A percentile compares a stretch with the other conserved stretches of the same genome.
Conservation (phyloP, 2,329 filamentous ascomycete species). For the Ophidiomyces ophidiicola region DNA sequence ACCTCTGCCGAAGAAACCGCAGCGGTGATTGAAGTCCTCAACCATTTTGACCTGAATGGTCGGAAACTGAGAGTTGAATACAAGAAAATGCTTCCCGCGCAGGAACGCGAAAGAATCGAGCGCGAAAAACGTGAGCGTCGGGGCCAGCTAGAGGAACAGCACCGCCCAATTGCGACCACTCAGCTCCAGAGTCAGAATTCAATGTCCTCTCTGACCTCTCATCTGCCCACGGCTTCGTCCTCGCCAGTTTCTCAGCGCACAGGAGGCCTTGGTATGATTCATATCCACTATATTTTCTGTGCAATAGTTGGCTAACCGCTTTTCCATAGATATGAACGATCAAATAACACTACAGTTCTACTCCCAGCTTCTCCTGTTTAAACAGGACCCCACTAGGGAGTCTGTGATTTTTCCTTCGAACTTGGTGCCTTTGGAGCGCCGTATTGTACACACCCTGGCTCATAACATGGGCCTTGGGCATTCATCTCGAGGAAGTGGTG, state of each 20-base stretch:
- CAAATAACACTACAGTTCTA: slow-evolving; percentile 78
- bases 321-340: slow-evolving; percentile 72
- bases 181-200: slow-evolving; percentile 76
- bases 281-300: slow-evolving; percentile 9
- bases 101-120: slow-evolving; percentile 90
- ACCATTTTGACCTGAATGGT: slow-evolving; percentile 89
- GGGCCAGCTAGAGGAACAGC: slow-evolving; percentile 93
- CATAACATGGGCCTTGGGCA: slow-evolving; percentile 92
- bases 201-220: slow-evolving; percentile 62
- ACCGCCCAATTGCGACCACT: slow-evolving; percentile 54
- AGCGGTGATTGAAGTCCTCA: slow-evolving; percentile 83
- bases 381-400: slow-evolving; percentile 64
- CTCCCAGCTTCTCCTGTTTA: slow-evolving; percentile 79
- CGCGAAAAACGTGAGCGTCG: slow-evolving; percentile 92
- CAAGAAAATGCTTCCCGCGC: slow-evolving; percentile 97
- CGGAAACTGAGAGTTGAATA: slow-evolving; percentile 93
- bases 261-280: slow-evolving; percentile 28
- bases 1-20: slow-evolving; percentile 90
- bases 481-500: slow-evolving; percentile 74
- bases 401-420: slow-evolving; percentile 72
- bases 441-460: slow-evolving; percentile 83
- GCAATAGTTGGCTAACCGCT: slow-evolving; percentile 8
- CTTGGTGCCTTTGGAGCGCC: slow-evolving; percentile 69
- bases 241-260: slow-evolving; percentile 52
- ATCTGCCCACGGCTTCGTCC: slow-evolving; percentile 52